These are phyloP conservation scores for Phytophthora lateralis DNA, from an alignment of 352 stramenopile genomes.

Conservation along the genomic window DNA sequence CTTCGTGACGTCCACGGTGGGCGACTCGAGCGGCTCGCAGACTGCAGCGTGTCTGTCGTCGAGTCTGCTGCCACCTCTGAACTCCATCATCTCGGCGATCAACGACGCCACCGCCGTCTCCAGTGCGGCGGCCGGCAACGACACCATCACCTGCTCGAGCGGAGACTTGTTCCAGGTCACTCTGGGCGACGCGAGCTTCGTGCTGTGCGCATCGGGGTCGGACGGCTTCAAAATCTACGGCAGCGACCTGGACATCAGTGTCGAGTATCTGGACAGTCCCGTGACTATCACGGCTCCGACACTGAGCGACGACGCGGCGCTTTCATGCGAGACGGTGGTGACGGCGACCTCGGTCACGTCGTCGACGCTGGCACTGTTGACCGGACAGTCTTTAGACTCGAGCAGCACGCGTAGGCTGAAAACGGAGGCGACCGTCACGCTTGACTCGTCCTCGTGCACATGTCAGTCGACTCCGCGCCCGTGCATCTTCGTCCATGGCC, in stretches of 20 bases:
- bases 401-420: conserved; percentile 6
- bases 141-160: conserved; percentile 22
- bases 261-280: conserved; percentile 16
- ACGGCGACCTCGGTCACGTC: conserved; percentile 13
- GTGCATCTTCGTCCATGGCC: conserved; percentile 41
- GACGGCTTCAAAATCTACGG: conserved; percentile 17
- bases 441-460: conserved; percentile 23
- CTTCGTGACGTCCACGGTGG: conserved; percentile 21
- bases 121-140: conserved; percentile 4
- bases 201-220: conserved; percentile 14
- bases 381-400: neutral
- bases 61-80: conserved; percentile 16
- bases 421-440: conserved; percentile 1
- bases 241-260: conserved; percentile 24
- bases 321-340: conserved; percentile 21
- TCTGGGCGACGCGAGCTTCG: conserved; percentile 23
- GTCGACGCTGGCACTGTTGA: conserved; percentile 18
- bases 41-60: conserved; percentile 16
- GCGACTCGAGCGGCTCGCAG: conserved; percentile 2
- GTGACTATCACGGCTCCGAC: conserved; percentile 18
- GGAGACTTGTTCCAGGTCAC: conserved; percentile 25
- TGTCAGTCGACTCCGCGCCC: conserved; percentile 20
- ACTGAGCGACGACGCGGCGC: conserved; percentile 1
- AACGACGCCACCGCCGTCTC: conserved; percentile 21
- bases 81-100: conserved; percentile 20